phyloP scores from a whole-genome alignment of 2,329 filamentous ascomycete species.

The Neoarthrinium moseri region DNA sequence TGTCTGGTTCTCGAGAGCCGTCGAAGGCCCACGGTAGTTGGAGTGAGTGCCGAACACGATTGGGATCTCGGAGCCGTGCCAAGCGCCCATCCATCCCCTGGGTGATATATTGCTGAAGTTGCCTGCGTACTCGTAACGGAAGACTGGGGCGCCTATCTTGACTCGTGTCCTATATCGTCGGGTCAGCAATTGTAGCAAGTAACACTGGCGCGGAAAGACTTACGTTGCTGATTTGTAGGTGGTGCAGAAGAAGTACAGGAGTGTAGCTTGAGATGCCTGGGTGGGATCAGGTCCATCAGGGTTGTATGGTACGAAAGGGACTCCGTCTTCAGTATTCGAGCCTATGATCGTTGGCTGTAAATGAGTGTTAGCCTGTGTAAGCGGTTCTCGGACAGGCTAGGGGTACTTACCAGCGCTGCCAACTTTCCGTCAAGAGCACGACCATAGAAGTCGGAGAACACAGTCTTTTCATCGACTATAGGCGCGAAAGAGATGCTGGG shows the following conservation, averaged over 20 bases:
- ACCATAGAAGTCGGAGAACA: slow-evolving; percentile 29
- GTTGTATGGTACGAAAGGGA: slow-evolving; percentile 16
- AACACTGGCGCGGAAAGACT: neutral
- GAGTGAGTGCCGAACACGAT: slow-evolving; percentile 10
- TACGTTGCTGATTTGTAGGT: slow-evolving; percentile 12
- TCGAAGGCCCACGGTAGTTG: slow-evolving; percentile 9
- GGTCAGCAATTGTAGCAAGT: neutral
- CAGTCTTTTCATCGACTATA: slow-evolving; percentile 24
- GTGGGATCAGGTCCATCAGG: slow-evolving; percentile 14
- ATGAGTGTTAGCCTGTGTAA: neutral
- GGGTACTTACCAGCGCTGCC: slow-evolving; percentile 25
- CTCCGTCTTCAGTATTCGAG: slow-evolving; percentile 21
- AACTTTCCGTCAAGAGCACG: slow-evolving; percentile 21
- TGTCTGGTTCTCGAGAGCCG: slow-evolving; percentile 8
- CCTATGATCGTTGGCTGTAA: slow-evolving; percentile 21
- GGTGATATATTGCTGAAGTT: slow-evolving; percentile 17
- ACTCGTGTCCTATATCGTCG: slow-evolving; percentile 19
- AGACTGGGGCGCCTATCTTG: slow-evolving; percentile 27
- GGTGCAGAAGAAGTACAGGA: slow-evolving; percentile 22
- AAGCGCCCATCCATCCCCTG: slow-evolving; percentile 9
- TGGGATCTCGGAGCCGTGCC: slow-evolving; percentile 12
- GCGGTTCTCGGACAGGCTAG: slow-evolving; percentile 11
- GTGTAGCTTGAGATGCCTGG: slow-evolving; percentile 10
- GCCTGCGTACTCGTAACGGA: slow-evolving; percentile 38
- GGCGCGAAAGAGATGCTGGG: slow-evolving; percentile 23